Evolutionary conservation across 2,329 filamentous ascomycete species (phyloP).

Genomic region (Bipolaris bicolor): DNA sequence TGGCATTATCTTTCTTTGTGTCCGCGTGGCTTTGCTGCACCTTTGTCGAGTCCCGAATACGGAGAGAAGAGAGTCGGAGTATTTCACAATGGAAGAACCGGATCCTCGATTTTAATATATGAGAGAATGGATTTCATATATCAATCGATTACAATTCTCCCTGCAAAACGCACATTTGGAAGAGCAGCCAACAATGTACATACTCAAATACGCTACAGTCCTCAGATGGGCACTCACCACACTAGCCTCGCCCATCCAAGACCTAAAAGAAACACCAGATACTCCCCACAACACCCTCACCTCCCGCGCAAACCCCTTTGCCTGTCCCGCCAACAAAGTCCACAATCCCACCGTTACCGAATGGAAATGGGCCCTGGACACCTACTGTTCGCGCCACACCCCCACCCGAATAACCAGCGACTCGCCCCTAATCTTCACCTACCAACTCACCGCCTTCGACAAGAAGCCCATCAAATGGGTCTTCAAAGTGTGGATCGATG

Average conservation of each 20-base stretch:
- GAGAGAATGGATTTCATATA: too few relatives aligned
- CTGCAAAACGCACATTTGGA: background rate
- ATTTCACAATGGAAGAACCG: background rate
- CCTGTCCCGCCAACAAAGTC: conserved; percentile 1
- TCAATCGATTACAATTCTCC: too few relatives aligned
- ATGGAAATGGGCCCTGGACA: background rate
- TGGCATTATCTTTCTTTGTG: too few relatives aligned
- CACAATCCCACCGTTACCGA: background rate
- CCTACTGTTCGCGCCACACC: conserved; percentile 1
- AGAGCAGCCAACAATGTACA: background rate
- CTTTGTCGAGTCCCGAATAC: background rate
- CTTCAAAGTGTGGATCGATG: conserved; percentile 1
- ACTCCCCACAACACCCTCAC: too few relatives aligned
- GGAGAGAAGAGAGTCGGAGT: too few relatives aligned
- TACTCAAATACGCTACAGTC: background rate
- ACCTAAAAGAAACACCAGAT: background rate
- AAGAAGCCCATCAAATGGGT: conserved; percentile 9
- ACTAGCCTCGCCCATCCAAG: background rate
- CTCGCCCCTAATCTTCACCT: background rate
- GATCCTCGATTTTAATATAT: background rate
- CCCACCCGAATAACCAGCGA: background rate
- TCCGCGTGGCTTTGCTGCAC: too few relatives aligned
- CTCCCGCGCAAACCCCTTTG: background rate
- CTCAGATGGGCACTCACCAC: background rate
- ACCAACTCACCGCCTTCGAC: conserved; percentile 1